Base-by-base conservation (phyloP, 192 early-diverging fungal genomes). In the Jimgerdemannia flammicorona region DNA sequence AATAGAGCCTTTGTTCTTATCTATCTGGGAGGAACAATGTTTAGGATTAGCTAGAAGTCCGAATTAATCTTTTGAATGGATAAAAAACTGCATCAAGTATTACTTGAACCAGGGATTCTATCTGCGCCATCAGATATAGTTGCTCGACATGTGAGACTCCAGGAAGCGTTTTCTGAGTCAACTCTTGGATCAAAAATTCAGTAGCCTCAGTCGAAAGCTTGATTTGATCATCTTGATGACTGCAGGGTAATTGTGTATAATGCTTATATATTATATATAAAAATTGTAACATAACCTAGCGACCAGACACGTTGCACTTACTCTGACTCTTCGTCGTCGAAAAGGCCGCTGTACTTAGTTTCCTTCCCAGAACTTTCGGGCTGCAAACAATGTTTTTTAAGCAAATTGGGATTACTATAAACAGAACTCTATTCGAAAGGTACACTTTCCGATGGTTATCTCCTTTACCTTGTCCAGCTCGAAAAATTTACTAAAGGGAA, bases 101-200 rank as follows among this genome's bases (percentile, higher is more conserved):
- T 80, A 91, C 91, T 79, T 88, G 87, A 8, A 86, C 79, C 71
- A 92, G 80, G 6, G 92, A 93, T 67, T 95, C 91, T 40, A 96
- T 87, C 69, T 95, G 89, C 3, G 93, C 93, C 67, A 93, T 79
- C 8, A 96, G 84, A 11, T 88, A 87, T 4, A 92, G 80, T 72
- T 93, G 94, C 43, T 93, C 93, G 44, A 84, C 85, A 44, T 88
- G 79, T 29, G 89, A 86, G 18, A 96, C 85, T 3, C 87, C 89
- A 64, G 88, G 85, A n/a, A 93, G 66, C 6, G 85, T 81, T 43
- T 86, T 83, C 19, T 75, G 63, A 66, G 85, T 90, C 39, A 93
- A 75, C 40, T 83, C 76, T 67, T 92, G 86, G 9, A 86, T 84
- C 43, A 91, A 80, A 59, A 82, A 90, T n/a, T 75, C 69, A 4